Percentiles rank a stretch among this genome's conserved stretches.
Conservation (phyloP, 306 rosid genomes). For the Elaeagnus macrophylla region DNA sequence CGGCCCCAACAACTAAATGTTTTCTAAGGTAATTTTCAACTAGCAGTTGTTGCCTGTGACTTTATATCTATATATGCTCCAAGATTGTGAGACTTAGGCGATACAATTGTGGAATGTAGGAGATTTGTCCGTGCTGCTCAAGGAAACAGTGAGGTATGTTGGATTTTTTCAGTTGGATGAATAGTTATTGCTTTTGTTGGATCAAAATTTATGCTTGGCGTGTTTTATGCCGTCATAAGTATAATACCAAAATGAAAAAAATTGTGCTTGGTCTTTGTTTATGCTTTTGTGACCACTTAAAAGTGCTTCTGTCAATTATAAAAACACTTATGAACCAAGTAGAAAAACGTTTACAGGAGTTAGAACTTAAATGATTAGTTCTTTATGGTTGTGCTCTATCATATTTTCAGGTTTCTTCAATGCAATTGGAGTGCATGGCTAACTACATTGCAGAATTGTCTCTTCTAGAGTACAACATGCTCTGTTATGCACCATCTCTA, state of each 20-base stretch:
- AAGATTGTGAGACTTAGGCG: constrained; percentile 5
- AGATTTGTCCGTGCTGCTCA: constrained; percentile 91
- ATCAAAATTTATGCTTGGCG: too few species aligned
- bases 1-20: constrained; percentile 88
- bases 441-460: constrained; percentile 80
- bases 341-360: too few species aligned
- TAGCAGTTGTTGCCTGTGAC: not conserved
- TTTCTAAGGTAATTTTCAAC: constrained; percentile 47
- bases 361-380: constrained; percentile 3
- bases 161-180: not conserved
- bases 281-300: not conserved
- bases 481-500: constrained; percentile 68
- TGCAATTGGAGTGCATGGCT: constrained; percentile 84
- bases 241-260: not conserved
- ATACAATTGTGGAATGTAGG: constrained; percentile 30
- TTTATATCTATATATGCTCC: constrained; percentile 1
- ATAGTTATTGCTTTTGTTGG: too few species aligned
- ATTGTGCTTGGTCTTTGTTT: not conserved
- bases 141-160: constrained; percentile 57
- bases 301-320: not conserved
- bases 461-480: constrained; percentile 81
- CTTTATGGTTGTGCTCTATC: not conserved
- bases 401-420: constrained; percentile 34
- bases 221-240: not conserved
- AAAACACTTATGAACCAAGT: too few species aligned